Conservation (phyloP, 2,329 filamentous ascomycete species). For the Aspergillus clavatus region DNA sequence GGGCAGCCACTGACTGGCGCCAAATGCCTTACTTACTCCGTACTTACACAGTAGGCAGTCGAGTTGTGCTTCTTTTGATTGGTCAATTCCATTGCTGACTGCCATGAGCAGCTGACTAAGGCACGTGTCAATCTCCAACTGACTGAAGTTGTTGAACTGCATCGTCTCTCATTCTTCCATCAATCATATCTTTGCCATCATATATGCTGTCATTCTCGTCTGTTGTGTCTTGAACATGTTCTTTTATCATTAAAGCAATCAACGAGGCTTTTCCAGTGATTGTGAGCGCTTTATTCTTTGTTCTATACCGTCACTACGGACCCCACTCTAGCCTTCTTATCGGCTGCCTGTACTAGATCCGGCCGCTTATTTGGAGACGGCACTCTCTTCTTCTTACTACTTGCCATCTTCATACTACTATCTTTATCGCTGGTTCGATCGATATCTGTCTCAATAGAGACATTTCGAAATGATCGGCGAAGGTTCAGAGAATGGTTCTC, state of each 20-base stretch:
- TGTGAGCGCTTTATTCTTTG: neutral
- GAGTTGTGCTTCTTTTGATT: neutral
- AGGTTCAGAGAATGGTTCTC: conserved; percentile 27
- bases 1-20: too few species aligned
- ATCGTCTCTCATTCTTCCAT: neutral
- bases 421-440: conserved; percentile 11
- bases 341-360: conserved; percentile 1
- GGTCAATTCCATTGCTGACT: neutral
- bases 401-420: neutral
- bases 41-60: neutral
- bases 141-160: neutral
- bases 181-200: neutral
- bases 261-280: neutral
- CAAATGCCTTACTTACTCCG: too few species aligned
- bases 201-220: neutral
- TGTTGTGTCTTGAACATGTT: neutral
- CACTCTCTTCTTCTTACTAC: neutral
- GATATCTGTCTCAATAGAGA: conserved; percentile 3
- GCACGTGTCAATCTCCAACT: neutral
- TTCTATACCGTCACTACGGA: neutral
- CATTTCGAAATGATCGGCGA: conserved; percentile 26
- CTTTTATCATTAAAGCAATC: neutral
- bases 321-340: conserved; percentile 2
- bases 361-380: neutral
- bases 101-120: neutral